These are phyloP conservation scores for Clitopilus hobsonii DNA, from an alignment of 768 basidiomycete genomes.

Conservation along the genomic window DNA sequence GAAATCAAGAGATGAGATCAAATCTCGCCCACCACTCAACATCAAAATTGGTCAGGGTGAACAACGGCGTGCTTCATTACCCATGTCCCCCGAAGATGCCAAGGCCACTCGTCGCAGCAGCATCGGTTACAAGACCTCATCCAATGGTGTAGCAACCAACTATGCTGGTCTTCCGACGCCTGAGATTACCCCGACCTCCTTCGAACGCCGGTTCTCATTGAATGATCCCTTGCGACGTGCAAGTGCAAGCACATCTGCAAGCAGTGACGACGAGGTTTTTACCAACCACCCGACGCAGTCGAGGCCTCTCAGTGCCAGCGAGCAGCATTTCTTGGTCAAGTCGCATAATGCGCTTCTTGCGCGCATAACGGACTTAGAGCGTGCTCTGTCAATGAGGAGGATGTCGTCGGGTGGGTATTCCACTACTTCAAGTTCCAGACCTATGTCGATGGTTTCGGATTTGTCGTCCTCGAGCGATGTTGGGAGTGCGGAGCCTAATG, in stretches of 20 bases:
- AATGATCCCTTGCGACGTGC: slow-evolving; percentile 24
- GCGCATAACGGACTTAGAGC: slow-evolving; percentile 79
- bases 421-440: slow-evolving; percentile 39
- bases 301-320: slow-evolving; percentile 62
- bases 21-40: slow-evolving; percentile 33
- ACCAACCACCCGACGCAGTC: slow-evolving; percentile 29
- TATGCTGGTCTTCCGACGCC: slow-evolving; percentile 60
- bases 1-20: slow-evolving; percentile 22
- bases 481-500: slow-evolving; percentile 43
- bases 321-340: slow-evolving; percentile 84
- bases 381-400: slow-evolving; percentile 47
- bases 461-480: slow-evolving; percentile 29
- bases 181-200: slow-evolving; percentile 63
- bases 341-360: slow-evolving; percentile 79
- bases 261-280: slow-evolving; percentile 41
- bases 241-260: slow-evolving; percentile 19
- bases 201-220: slow-evolving; percentile 37
- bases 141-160: slow-evolving; percentile 28
- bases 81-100: slow-evolving; percentile 23
- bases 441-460: slow-evolving; percentile 47
- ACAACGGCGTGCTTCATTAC: slow-evolving; percentile 9
- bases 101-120: slow-evolving; percentile 54
- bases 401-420: slow-evolving; percentile 27
- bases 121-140: slow-evolving; percentile 67
- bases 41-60: neutral